A percentile compares a stretch with the other conserved stretches of the same genome.
These are phyloP conservation scores for Cystofilobasidium ferigula DNA, from an alignment of 768 basidiomycete genomes.

Conservation along the genomic window DNA sequence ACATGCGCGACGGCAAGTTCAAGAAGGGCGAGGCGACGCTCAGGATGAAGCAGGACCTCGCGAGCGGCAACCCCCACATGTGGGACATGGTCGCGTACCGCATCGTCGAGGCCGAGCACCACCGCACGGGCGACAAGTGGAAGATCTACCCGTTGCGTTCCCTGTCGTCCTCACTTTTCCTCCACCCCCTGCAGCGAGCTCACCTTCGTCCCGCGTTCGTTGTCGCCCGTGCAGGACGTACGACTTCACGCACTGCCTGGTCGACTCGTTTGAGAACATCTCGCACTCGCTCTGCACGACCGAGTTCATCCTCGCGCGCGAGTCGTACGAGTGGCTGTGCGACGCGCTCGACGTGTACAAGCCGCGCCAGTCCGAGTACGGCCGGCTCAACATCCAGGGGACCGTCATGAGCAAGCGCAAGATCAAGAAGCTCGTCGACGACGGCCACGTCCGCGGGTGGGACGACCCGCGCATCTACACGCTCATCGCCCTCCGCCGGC, in stretches of 20 bases:
- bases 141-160: constrained; percentile 40
- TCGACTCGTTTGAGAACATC: constrained; percentile 97
- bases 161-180: background rate
- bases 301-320: constrained; percentile 89
- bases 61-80: constrained; percentile 93
- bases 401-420: constrained; percentile 96
- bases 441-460: constrained; percentile 79
- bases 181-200: too few species aligned
- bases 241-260: constrained; percentile 95
- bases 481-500: constrained; percentile 83
- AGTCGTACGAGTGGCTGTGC: constrained; percentile 98
- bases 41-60: constrained; percentile 93
- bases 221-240: constrained; percentile 48
- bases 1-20: constrained; percentile 84
- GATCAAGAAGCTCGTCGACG: constrained; percentile 73
- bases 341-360: constrained; percentile 96
- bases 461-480: constrained; percentile 97
- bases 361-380: constrained; percentile 92
- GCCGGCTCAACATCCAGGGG: constrained; percentile 81
- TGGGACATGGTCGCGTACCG: constrained; percentile 98
- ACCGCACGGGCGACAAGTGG: constrained; percentile 87
- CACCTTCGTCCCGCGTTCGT: background rate
- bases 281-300: constrained; percentile 97
- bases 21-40: constrained; percentile 82
- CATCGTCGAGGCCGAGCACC: constrained; percentile 70